Base-by-base conservation (phyloP, 129 eudicot species). In the Chrysanthemum seticuspe region DNA sequence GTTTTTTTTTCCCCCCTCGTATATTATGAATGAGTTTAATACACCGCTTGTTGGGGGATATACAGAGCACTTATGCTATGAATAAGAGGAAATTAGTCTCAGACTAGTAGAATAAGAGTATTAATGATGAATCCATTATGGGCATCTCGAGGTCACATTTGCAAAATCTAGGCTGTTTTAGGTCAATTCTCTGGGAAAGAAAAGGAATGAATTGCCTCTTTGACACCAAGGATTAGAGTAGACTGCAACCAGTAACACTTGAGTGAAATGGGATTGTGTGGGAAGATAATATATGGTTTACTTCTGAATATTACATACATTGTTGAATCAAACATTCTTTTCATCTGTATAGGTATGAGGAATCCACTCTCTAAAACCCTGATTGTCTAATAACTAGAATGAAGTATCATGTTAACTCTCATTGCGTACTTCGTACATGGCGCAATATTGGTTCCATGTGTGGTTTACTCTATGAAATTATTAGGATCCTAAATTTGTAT, bases 401-500 rank as follows among this genome's bases (percentile, higher is more conserved):
- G 12, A 11, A n/a, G 13, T 51, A 1, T 51, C 56, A 51, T 51
- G 11, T 51, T 51, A 51, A 13, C 16, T 56, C 16, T n/a, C 27
- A 16, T 57, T 57, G 50, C 21, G 9, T 44, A 65, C 70, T 44
- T 45, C 29, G 40, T 1, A 65, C 8, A 65, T 15, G 5, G n/a
- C 19, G n/a, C 54, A 65, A 29, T 40, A 14, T 47, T 40, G 45
- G 10, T 40, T 40, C 2, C 45, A 40, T 40, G 45, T 7, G 9
- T 6, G 45, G 45, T 6, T 7, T 40, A 34, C 40, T 34, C 21
- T 52, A 21, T 52, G 62, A 27, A 29, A 25, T 69, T 69, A 53
- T 34, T n/a, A 69, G 50, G 15, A 69, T 23, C 47, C n/a, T 29
- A 69, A 53, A 52, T 69, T 14, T 53, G 11, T 51, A 15, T 56